These are phyloP conservation scores for Cicer judaicum DNA, from an alignment of 306 rosid genomes.

Conservation along the genomic window DNA sequence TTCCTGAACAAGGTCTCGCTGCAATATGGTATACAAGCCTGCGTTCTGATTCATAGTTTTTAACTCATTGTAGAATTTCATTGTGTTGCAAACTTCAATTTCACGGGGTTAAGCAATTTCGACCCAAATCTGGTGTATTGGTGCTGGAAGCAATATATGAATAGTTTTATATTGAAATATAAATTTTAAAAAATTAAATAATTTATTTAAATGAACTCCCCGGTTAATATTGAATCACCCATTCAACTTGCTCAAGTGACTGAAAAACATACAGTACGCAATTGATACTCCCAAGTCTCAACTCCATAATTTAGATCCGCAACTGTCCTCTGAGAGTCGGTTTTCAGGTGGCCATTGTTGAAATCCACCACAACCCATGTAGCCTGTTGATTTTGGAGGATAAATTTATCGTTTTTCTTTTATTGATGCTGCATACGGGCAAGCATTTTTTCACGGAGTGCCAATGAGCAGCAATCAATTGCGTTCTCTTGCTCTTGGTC, in stretches of 20 bases:
- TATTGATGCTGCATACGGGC: neutral
- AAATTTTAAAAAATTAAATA: too few relatives aligned
- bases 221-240: neutral
- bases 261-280: neutral
- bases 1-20: neutral
- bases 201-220: neutral
- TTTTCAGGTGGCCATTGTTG: slow-evolving; percentile 6
- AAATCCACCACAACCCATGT: slow-evolving; percentile 6
- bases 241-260: neutral
- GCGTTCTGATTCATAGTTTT: neutral
- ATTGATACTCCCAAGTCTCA: neutral
- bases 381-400: neutral
- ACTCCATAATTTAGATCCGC: neutral
- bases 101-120: neutral
- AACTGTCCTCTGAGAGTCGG: neutral
- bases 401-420: neutral
- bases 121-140: neutral
- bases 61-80: neutral
- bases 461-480: slow-evolving; percentile 12
- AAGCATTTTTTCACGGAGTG: slow-evolving; percentile 11
- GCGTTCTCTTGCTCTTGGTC: neutral
- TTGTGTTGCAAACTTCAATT: neutral
- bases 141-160: too few relatives aligned
- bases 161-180: too few relatives aligned
- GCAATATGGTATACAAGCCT: neutral